phyloP scores from a whole-genome alignment of 2,329 filamentous ascomycete genomes.

The Phaeomoniella chlamydospora region DNA sequence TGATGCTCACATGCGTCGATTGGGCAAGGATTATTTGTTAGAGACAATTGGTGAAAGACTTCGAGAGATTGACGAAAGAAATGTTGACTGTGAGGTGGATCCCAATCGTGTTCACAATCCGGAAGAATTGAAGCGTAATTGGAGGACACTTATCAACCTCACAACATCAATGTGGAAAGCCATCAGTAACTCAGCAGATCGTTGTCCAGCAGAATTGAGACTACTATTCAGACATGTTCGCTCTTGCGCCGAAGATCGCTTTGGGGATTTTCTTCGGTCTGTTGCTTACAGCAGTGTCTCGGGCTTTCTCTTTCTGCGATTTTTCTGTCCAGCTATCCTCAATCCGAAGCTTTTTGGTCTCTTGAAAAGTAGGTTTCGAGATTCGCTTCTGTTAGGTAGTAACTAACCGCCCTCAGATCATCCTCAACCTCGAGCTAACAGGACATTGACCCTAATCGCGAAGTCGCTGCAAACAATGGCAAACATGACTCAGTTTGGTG shows the following conservation, averaged over 20 bases:
- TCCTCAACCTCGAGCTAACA: conserved; percentile 66
- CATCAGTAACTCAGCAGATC: conserved; percentile 59
- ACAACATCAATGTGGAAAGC: conserved; percentile 77
- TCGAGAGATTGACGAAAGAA: conserved; percentile 74
- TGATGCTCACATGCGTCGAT: conserved; percentile 86
- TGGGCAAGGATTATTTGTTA: conserved; percentile 86
- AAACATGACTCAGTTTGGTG: conserved; percentile 81
- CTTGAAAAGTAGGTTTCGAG: conserved; percentile 42
- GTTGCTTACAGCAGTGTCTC: conserved; percentile 90
- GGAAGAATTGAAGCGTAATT: conserved; percentile 70
- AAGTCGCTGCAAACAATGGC: conserved; percentile 85
- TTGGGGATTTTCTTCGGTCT: conserved; percentile 79
- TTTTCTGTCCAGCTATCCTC: conserved; percentile 90
- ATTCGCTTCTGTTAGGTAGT: conserved; percentile 1
- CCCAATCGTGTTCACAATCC: conserved; percentile 56
- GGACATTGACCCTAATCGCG: conserved; percentile 80
- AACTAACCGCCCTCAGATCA: conserved; percentile 43
- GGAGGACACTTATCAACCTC: conserved; percentile 59
- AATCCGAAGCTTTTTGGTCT: conserved; percentile 90
- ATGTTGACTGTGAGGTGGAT: conserved; percentile 90
- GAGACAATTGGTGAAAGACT: conserved; percentile 77
- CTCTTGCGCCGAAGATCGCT: conserved; percentile 84
- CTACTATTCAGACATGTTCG: conserved; percentile 82
- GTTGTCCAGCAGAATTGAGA: conserved; percentile 67
- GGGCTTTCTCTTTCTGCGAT: conserved; percentile 84